These are phyloP conservation scores for Serendipita sp. DNA, from an alignment of 768 basidiomycete genomes.

Conservation along the genomic window DNA sequence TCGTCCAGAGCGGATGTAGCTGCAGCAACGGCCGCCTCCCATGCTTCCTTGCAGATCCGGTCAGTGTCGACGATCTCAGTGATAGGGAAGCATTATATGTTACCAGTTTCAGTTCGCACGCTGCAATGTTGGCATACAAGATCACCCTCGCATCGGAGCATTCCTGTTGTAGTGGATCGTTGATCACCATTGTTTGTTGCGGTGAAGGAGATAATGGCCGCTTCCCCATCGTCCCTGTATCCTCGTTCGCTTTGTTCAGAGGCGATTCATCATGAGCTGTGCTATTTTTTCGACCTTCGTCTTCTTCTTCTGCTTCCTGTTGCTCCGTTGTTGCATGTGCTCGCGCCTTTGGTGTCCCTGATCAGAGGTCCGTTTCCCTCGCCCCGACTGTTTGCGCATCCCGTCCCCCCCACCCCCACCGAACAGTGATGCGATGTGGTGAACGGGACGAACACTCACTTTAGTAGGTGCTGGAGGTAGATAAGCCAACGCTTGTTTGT, in stretches of 20 bases:
- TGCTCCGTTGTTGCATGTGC: conserved; percentile 9
- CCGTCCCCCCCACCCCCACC: too few relatives aligned
- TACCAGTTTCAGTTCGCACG: conserved; percentile 69
- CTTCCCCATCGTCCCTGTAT: conserved; percentile 9
- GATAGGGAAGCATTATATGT: conserved; percentile 16
- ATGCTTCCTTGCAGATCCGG: conserved; percentile 37
- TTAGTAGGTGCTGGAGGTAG: conserved; percentile 30
- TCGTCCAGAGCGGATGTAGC: conserved; percentile 78
- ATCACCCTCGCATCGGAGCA: conserved; percentile 50
- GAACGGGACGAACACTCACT: conserved; percentile 19
- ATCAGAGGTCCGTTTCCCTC: conserved; percentile 13
- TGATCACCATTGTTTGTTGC: neutral
- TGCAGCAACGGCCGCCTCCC: conserved; percentile 64
- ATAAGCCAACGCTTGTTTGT: conserved; percentile 48
- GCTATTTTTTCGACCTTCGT: neutral
- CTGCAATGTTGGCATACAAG: conserved; percentile 76
- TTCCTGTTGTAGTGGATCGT: conserved; percentile 27
- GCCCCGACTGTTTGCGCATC: conserved; percentile 11
- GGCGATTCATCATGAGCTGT: conserved; percentile 18
- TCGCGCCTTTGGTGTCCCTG: neutral
- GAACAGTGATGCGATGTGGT: neutral
- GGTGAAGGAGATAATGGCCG: conserved; percentile 12
- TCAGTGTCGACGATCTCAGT: conserved; percentile 2
- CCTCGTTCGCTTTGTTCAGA: conserved; percentile 14
- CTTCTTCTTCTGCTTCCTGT: conserved; percentile 14